Evolutionary conservation across 441 rosid species (phyloP).

Genomic region (Gossypium davidsonii): DNA sequence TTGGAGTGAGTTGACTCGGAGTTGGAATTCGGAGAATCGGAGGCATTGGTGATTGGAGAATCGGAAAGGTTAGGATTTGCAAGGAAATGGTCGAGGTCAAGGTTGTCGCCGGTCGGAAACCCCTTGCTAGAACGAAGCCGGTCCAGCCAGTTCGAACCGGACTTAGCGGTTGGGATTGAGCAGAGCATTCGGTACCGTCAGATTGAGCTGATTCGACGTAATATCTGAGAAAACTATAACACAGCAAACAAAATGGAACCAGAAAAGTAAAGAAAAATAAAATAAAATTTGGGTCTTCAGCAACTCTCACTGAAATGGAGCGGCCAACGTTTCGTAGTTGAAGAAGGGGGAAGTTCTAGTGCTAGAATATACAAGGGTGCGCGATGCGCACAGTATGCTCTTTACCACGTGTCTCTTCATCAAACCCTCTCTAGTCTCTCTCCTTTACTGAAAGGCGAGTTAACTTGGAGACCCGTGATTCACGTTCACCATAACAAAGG

Average conservation of each 20-base stretch:
- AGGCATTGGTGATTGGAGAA: slow-evolving; percentile 23
- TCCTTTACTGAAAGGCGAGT: not conserved
- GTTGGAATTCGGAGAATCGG: slow-evolving; percentile 22
- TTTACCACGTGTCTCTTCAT: not conserved
- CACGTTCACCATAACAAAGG: not conserved
- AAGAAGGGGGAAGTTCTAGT: not conserved
- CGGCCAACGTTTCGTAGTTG: slow-evolving; percentile 1
- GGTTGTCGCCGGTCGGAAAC: slow-evolving; percentile 48
- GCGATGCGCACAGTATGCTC: not conserved
- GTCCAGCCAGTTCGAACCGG: slow-evolving; percentile 70
- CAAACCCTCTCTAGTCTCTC: not conserved
- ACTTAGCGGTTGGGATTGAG: slow-evolving; percentile 46
- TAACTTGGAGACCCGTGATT: not conserved
- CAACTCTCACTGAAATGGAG: not conserved
- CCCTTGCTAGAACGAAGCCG: slow-evolving; percentile 82
- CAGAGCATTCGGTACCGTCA: slow-evolving; percentile 42
- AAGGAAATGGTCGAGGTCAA: slow-evolving; percentile 64
- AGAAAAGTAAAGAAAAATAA: not conserved
- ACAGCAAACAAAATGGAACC: not conserved
- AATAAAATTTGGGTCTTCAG: not conserved
- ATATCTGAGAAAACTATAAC: not conserved
- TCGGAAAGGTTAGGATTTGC: slow-evolving; percentile 22
- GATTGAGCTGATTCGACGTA: not conserved
- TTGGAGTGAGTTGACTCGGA: slow-evolving; percentile 34
- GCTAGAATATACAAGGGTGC: not conserved